Evolutionary conservation across 805 yeast genomes (phyloP), one percentile per base, ranked within the genome.

Genomic region (Yamadazyma sp.): DNA sequence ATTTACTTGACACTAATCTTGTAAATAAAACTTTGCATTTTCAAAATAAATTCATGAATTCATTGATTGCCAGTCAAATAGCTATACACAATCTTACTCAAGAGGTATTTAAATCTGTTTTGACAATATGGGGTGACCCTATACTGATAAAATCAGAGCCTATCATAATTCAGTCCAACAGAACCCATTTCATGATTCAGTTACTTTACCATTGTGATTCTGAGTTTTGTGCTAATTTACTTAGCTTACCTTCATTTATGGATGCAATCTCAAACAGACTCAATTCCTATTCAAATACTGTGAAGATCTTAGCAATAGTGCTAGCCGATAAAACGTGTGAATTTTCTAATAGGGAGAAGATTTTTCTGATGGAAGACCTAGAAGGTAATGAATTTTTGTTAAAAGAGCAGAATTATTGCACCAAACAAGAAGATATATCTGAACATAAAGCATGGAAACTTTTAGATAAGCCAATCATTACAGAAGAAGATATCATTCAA

Each of bases 221-320:
- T 4, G 48, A 22, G 8, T 43, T 4, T 26, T 31, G 1, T 44
- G 53, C 14, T 41, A 69, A 0, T 29, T 15, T 78, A 2, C 52
- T 76, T 4, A 52, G 48, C 9, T 57, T 67, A 7, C 35, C 57
- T 2, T 35, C 34, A 0, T 80, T 81, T 45, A 52, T 81, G 11
- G 50, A 61, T 16, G 69, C 76, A 0, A 64, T 83, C n/a, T 71
- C 83, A 0, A 58, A 65, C 33, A 62, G 81, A 23, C 60, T 83
- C n/a, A 68, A 66, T 17, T 73, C 82, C 0, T 65, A 66, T 29
- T 65, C 76, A 1, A 47, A 53, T 1, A 51, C 48, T n/a, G 56
- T 70, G 2, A 69, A 85, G 36, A 49, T 64, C 10, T 53, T 80
- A 21, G 88, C 80, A 0, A 75, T 82, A 53, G 48, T 71, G 11